Percentiles rank a stretch among this genome's conserved stretches.
phyloP scores from a whole-genome alignment of 768 basidiomycete species.

The Calocybe cyanea region DNA sequence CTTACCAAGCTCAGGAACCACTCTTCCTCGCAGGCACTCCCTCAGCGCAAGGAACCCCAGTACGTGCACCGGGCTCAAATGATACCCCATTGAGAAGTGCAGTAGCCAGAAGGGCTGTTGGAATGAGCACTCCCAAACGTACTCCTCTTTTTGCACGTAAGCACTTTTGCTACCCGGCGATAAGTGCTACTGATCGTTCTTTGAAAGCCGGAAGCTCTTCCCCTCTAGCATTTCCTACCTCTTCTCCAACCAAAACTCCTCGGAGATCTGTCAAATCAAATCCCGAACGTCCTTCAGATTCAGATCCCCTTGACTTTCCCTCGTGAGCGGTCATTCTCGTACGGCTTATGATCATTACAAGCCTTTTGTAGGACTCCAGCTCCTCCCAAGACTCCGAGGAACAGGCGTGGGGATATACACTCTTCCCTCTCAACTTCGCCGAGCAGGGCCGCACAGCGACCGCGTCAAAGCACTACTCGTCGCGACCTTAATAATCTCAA shows the following conservation, averaged over 20 bases:
- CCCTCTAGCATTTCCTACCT: conserved; percentile 61
- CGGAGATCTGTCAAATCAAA: conserved; percentile 30
- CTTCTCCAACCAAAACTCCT: conserved; percentile 51
- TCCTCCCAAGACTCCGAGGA: conserved; percentile 56
- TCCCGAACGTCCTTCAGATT: conserved; percentile 43
- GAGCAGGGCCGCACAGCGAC: conserved; percentile 29
- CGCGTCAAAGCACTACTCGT: conserved; percentile 27
- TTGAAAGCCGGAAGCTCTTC: conserved; percentile 53
- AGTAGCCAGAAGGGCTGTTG: conserved; percentile 51
- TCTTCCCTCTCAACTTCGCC: conserved; percentile 67
- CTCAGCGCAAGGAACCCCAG: conserved; percentile 48
- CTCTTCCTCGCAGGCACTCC: conserved; percentile 56
- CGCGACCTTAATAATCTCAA: conserved; percentile 40
- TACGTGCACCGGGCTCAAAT: conserved; percentile 31
- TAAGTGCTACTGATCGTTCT: conserved; percentile 3
- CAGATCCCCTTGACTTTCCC: conserved; percentile 70
- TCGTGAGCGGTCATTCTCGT: conserved; percentile 38
- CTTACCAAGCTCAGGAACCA: conserved; percentile 35
- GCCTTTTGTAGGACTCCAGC: conserved; percentile 44
- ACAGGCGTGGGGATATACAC: conserved; percentile 87
- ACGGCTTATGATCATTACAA: not conserved
- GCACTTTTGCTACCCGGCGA: conserved; percentile 16
- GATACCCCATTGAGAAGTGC: conserved; percentile 46
- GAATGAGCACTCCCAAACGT: conserved; percentile 52
- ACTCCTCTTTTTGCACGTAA: conserved; percentile 50